Evolutionary conservation across 148 eudicot genomes (phyloP).

Genomic region (Rhododendron ferrugineum): DNA sequence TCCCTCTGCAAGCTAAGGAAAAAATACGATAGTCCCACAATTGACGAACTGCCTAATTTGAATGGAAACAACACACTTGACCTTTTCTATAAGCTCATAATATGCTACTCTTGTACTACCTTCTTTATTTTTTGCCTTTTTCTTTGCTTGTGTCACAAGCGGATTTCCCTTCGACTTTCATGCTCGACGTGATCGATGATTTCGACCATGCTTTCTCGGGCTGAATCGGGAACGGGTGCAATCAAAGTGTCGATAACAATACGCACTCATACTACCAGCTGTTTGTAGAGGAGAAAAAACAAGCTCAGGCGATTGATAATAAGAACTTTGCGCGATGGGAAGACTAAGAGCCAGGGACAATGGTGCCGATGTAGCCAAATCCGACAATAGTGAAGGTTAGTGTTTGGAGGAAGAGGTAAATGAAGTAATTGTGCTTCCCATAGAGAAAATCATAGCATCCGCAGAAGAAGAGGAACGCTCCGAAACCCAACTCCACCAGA

Average conservation of each 20-base stretch:
- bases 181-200: constrained; percentile 4
- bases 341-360: constrained; percentile 45
- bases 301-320: background rate
- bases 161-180: background rate
- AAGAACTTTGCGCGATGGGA: background rate
- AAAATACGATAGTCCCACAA: constrained; percentile 9
- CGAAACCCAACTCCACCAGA: constrained; percentile 71
- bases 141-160: background rate
- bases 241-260: constrained; percentile 6
- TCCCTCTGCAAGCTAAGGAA: constrained; percentile 9
- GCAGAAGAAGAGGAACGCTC: constrained; percentile 62
- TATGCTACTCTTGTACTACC: background rate
- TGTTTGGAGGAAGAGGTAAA: constrained; percentile 86
- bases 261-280: constrained; percentile 1
- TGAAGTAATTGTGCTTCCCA: constrained; percentile 70
- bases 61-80: constrained; percentile 4
- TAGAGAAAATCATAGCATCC: constrained; percentile 75
- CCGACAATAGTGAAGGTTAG: constrained; percentile 81
- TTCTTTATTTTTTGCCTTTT: background rate
- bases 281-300: constrained; percentile 7
- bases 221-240: constrained; percentile 2
- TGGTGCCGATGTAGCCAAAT: constrained; percentile 87
- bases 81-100: background rate
- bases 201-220: background rate
- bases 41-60: constrained; percentile 1